Conservation (phyloP, 108 stramenopile species). For the Pseudonitzschia delicatissima region DNA sequence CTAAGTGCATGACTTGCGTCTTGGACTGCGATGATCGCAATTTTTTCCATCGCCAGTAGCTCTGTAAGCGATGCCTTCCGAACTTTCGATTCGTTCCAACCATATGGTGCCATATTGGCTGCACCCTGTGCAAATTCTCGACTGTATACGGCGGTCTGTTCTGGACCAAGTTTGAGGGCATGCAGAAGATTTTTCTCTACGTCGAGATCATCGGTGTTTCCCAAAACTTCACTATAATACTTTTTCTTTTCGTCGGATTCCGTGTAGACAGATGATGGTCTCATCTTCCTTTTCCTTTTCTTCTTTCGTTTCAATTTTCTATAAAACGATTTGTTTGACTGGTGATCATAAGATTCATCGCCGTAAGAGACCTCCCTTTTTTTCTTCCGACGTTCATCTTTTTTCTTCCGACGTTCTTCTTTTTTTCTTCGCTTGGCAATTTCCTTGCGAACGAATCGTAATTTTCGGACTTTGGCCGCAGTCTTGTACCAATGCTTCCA, state of each 20-base stretch:
- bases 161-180: constrained; percentile 73
- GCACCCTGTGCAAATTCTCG: constrained; percentile 85
- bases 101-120: constrained; percentile 76
- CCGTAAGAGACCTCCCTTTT: background rate
- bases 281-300: constrained; percentile 1
- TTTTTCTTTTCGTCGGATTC: constrained; percentile 16
- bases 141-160: constrained; percentile 78
- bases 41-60: constrained; percentile 58
- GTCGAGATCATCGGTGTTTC: constrained; percentile 24
- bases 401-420: background rate
- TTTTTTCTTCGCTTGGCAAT: constrained; percentile 18
- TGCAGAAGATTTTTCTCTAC: constrained; percentile 36
- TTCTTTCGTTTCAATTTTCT: background rate
- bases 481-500: constrained; percentile 87
- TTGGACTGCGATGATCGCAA: constrained; percentile 46
- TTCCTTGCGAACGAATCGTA: constrained; percentile 63
- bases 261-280: background rate
- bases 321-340: background rate
- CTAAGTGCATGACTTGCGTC: constrained; percentile 57
- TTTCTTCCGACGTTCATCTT: background rate
- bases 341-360: no score
- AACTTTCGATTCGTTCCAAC: constrained; percentile 63
- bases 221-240: constrained; percentile 29
- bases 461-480: constrained; percentile 62
- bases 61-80: constrained; percentile 49